Conservation (phyloP, 306 rosid genomes). For the Begonia masoniana region DNA sequence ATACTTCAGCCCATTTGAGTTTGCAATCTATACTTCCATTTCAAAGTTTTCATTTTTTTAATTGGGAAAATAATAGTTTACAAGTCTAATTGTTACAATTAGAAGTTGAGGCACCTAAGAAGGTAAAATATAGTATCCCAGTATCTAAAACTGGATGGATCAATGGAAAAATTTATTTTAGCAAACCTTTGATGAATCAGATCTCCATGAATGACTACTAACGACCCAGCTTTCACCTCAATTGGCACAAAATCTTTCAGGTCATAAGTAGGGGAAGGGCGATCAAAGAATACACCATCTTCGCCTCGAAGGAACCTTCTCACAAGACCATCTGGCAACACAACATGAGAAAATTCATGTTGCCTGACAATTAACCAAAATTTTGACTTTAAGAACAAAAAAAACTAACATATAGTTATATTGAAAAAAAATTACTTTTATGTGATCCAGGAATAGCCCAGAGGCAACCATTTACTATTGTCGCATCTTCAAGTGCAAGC, state of each 20-base stretch:
- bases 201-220: constrained; percentile 87
- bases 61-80: no score
- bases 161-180: constrained; percentile 6
- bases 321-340: constrained; percentile 66
- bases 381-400: neutral
- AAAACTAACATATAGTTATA: neutral
- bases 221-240: constrained; percentile 86
- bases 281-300: constrained; percentile 64
- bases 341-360: neutral
- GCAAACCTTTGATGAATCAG: constrained; percentile 94
- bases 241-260: constrained; percentile 71
- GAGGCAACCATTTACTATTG: constrained; percentile 60
- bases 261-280: constrained; percentile 59
- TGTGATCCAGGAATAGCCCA: constrained; percentile 98
- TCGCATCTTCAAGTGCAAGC: constrained; percentile 95
- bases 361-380: neutral
- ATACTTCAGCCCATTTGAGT: no score
- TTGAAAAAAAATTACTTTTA: constrained; percentile 34
- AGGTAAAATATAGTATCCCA: neutral
- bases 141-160: neutral
- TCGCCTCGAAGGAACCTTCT: constrained; percentile 77
- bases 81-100: no score
- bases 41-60: no score
- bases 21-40: no score
- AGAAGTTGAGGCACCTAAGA: neutral